A percentile compares a stretch with the other conserved stretches of the same genome.
Conservation (phyloP, 1,139 yeast species). For the Scheffersomyces cryptocercus region DNA sequence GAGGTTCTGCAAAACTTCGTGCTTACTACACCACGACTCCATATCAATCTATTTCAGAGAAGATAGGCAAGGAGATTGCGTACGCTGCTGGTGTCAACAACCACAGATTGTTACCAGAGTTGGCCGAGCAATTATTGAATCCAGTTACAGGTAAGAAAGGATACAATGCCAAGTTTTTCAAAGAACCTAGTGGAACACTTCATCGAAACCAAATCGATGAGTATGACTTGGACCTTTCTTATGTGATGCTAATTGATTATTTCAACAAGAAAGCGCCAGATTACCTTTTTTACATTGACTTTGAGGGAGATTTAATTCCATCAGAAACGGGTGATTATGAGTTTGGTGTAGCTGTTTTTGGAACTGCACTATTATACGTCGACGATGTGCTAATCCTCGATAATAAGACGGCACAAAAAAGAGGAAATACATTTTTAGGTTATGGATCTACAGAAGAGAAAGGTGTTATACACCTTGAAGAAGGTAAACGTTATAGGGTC, state of each 20-base stretch:
- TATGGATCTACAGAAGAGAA: constrained; percentile 13
- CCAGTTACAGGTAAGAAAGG: constrained; percentile 24
- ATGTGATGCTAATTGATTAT: constrained; percentile 58
- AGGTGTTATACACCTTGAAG: constrained; percentile 5
- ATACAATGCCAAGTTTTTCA: constrained; percentile 50
- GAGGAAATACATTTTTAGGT: constrained; percentile 14
- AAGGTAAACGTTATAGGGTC: constrained; percentile 11
- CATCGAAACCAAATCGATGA: constrained; percentile 59
- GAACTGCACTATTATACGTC: constrained; percentile 17
- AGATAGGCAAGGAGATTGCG: constrained; percentile 19
- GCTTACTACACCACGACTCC: constrained; percentile 13
- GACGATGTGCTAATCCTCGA: constrained; percentile 15
- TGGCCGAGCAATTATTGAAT: constrained; percentile 1
- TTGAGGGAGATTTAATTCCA: constrained; percentile 11
- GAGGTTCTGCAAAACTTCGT: constrained; percentile 10
- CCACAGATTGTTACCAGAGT: constrained; percentile 44
- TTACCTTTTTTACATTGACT: constrained; percentile 10
- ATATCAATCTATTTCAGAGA: constrained; percentile 12
- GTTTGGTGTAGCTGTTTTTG: constrained; percentile 14
- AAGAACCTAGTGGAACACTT: constrained; percentile 53
- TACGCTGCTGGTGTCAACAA: constrained; percentile 37
- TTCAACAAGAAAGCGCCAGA: constrained; percentile 7
- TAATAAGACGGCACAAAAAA: constrained; percentile 11
- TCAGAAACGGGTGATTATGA: constrained; percentile 12
- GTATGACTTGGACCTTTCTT: constrained; percentile 67